Conservation (phyloP, 192 early-diverging fungal genomes). For the Umbelopsis ramanniana region DNA sequence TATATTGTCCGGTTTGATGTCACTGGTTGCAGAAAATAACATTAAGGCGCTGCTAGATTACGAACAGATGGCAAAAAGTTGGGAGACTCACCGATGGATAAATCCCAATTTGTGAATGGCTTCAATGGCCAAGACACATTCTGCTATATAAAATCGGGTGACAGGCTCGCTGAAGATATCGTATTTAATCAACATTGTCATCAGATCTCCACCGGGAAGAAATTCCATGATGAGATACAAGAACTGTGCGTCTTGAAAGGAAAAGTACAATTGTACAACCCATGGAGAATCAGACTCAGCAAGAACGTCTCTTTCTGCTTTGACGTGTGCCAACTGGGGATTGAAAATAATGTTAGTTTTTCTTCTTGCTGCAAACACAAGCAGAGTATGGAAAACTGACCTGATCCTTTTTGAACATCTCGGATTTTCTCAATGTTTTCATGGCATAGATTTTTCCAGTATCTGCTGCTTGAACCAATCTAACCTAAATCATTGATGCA, state of each 20-base stretch:
- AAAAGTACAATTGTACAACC: conserved; percentile 98
- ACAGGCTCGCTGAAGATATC: conserved; percentile 97
- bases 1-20: conserved; percentile 88
- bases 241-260: conserved; percentile 94
- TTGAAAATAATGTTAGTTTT: not conserved
- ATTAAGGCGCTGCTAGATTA: not conserved
- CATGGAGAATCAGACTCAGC: conserved; percentile 96
- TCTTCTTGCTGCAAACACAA: no score
- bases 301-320: conserved; percentile 97
- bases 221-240: conserved; percentile 99
- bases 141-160: conserved; percentile 98
- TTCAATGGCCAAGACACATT: conserved; percentile 91
- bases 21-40: conserved; percentile 45
- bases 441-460: conserved; percentile 99
- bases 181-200: conserved; percentile 99
- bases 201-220: conserved; percentile 97
- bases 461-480: conserved; percentile 94
- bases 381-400: conserved; percentile 35
- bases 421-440: conserved; percentile 95
- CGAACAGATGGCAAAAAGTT: not conserved
- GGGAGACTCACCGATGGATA: conserved; percentile 79
- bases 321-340: conserved; percentile 85
- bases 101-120: conserved; percentile 94
- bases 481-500: conserved; percentile 59
- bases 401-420: conserved; percentile 99